Evolutionary conservation across 2,329 filamentous ascomycete genomes (phyloP), one percentile per base, ranked within the genome.

Genomic region (Neonectria magnoliae): DNA sequence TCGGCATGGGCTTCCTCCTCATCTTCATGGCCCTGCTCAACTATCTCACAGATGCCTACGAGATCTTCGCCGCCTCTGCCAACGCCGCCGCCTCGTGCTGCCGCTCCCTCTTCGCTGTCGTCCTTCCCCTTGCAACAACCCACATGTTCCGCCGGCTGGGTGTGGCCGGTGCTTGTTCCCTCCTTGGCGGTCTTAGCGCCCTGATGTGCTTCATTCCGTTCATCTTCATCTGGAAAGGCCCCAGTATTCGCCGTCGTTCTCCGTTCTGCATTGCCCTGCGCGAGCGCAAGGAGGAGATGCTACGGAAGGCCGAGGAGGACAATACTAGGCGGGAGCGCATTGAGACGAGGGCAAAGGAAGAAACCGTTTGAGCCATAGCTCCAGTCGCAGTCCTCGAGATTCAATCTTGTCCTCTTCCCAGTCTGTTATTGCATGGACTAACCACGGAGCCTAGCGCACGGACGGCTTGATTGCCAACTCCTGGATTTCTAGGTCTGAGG

Each of bases 51-150:
- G 89, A 91, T 69, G 88, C 89, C n/a, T 91, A 91, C 76, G 85
- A 88, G 68, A 84, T 88, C 50, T 91, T 87, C 70, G 87, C 88
- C 52, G 89, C 90, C 74, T 89, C 90, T 22, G 94, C 92, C 74
- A 98, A 86, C 48, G 95, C 96, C 75, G 91, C 83, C 57, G 97
- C 81, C 81, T 98, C 96, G 60, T 97, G 80, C 80, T 97, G 92
- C 1, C 94, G 96, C 59, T 96, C 96, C 91, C 93, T 98, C 77
- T 97, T 95, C 1, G 93, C 94, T 48, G 94, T 97, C 1, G 78
- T 89, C 1, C 80, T 91, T 50, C 88, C 89, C 4, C 79, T 91
- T 18, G 84, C 84, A 11, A 84, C 84, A 3, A 76, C 78, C 2
- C 80, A 79, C 62, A 85, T 87, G 82, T 87, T 87, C 64, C 62